Evolutionary conservation across 345 rosid genomes (phyloP), one percentile per base, ranked within the genome.

Genomic region (Euclidium syriacum): DNA sequence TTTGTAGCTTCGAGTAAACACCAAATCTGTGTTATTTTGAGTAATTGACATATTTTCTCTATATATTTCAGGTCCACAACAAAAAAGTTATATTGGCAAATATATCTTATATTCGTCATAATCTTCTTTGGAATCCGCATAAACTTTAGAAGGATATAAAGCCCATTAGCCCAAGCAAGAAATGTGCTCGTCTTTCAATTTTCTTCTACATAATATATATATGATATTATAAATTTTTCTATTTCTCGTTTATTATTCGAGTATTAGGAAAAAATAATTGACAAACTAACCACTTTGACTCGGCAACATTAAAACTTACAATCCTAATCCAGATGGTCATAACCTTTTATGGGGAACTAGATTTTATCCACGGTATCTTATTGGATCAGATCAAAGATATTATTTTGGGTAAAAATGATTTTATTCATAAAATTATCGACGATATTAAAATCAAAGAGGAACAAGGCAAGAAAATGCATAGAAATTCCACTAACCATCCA

Each of bases 401-500:
- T n/a, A 30, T 25, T 43, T 19, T 7, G 7, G 20, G 27, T 15
- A 48, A 53, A 10, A 6, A 36, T 7, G n/a, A 38, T 6, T 38
- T 22, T 11, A 25, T 25, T 16, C 19, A 22, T 5, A 14, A 0
- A 30, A 16, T 7, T 6, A 40, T 5, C 10, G 36, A 24, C 11
- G 3, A 26, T 52, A 25, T 25, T 52, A 32, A 24, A 53, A 44
- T 15, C 11, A 3, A 68, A 61, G 29, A 17, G 19, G 2, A 25
- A 26, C 40, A 14, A 4, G 24, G 25, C 19, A 18, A 2, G 51
- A 62, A 70, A 44, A 43, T 68, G 39, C 67, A 70, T 44, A 35
- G 35, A 56, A 64, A 56, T 64, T 39, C 60, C 70, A 50, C 61
- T 71, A 57, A 71, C 75, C 75, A 64, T 71, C 75, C 75, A 71